phyloP scores from a whole-genome alignment of 2,329 filamentous ascomycete species.

The Fusarium buxicola region DNA sequence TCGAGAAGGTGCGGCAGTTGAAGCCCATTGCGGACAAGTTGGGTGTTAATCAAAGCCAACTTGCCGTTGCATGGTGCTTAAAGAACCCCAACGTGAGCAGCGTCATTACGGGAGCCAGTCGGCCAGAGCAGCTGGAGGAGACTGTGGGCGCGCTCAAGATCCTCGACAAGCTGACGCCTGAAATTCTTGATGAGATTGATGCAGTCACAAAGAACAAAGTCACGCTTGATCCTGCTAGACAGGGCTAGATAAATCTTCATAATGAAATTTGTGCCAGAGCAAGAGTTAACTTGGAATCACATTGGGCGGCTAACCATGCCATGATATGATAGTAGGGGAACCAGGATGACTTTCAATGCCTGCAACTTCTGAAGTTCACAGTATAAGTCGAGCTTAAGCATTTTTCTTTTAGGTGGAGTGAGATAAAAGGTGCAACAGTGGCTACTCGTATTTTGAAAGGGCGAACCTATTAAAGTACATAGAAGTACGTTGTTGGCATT shows the following conservation, averaged over 20 bases:
- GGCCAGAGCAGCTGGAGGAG: conserved; percentile 63
- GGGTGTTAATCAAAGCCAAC: conserved; percentile 62
- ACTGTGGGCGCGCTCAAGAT: conserved; percentile 61
- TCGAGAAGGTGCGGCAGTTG: conserved; percentile 58
- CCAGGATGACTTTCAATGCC: neutral
- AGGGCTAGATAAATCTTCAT: conserved; percentile 20
- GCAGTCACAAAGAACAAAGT: conserved; percentile 52
- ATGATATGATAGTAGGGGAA: neutral
- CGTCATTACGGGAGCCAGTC: conserved; percentile 65
- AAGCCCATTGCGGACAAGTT: conserved; percentile 67
- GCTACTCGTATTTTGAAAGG: too few relatives aligned
- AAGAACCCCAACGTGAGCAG: conserved; percentile 66
- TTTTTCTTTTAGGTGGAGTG: too few relatives aligned
- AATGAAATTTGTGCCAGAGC: too few relatives aligned
- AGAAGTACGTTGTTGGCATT: too few relatives aligned
- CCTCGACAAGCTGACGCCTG: conserved; percentile 60
- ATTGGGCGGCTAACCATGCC: too few relatives aligned
- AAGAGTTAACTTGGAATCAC: too few relatives aligned
- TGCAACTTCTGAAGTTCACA: neutral
- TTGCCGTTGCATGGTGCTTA: conserved; percentile 65
- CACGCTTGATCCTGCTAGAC: conserved; percentile 42
- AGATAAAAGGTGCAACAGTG: too few relatives aligned
- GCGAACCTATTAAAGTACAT: too few relatives aligned
- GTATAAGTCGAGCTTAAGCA: too few relatives aligned
- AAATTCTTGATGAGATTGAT: conserved; percentile 64